These are phyloP conservation scores for Monilinia fructicola DNA, from an alignment of 2,329 filamentous ascomycete genomes.

Conservation along the genomic window DNA sequence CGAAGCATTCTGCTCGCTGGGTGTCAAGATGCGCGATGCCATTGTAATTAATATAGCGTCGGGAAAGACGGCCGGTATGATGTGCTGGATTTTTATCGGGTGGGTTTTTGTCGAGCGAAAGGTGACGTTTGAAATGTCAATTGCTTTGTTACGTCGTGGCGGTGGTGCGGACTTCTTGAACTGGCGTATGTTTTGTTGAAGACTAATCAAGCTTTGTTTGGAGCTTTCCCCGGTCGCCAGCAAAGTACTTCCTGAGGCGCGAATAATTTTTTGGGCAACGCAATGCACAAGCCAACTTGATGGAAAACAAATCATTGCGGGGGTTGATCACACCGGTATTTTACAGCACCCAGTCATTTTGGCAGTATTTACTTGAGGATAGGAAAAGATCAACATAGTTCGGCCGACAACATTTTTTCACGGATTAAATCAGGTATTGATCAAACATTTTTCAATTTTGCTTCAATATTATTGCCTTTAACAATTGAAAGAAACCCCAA, in stretches of 20 bases:
- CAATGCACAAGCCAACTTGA: background rate
- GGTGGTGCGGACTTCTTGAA: constrained; percentile 13
- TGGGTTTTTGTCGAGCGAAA: no score
- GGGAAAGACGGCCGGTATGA: background rate
- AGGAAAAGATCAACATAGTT: background rate
- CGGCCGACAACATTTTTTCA: background rate
- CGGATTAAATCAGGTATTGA: background rate
- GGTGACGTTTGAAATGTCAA: background rate
- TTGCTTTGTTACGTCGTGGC: constrained; percentile 5
- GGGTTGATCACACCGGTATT: constrained; percentile 13
- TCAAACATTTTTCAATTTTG: constrained; percentile 4
- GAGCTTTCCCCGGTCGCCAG: constrained; percentile 17
- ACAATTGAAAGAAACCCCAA: constrained; percentile 9
- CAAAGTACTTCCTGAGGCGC: constrained; percentile 20
- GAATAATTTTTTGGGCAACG: background rate
- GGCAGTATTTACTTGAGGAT: background rate
- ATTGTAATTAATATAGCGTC: constrained; percentile 37
- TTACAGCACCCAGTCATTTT: constrained; percentile 2
- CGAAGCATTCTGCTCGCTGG: constrained; percentile 43
- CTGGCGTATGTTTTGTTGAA: background rate
- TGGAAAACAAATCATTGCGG: constrained; percentile 6
- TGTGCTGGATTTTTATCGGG: background rate
- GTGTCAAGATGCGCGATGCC: constrained; percentile 46
- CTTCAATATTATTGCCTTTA: constrained; percentile 11
- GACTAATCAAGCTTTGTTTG: constrained; percentile 19